Base-by-base conservation (phyloP, 768 basidiomycete species). In the Amanita muscaria region DNA sequence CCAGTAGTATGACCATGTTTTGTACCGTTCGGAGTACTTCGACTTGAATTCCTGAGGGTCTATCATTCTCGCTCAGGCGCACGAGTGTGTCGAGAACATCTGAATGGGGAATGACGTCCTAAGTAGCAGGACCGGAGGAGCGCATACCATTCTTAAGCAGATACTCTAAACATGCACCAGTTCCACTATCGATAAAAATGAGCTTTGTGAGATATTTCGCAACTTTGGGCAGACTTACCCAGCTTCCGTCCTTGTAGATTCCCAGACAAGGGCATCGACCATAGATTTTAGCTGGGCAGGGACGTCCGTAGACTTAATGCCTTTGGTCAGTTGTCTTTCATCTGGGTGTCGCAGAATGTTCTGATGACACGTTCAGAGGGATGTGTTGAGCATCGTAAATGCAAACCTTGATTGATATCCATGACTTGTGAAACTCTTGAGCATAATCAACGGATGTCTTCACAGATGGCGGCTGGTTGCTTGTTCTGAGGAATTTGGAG, bases 161-260 rank as follows among this genome's bases (percentile, higher is more conserved):
- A 60, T 90, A 93, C 62, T 97, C 93, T 40, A 96, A 64, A 57
- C 92, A 96, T 23, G 74, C 80, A 30, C 93, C 93, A 7, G 91
- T 92, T 10, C 75, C 80, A 48, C 92, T 93, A 51, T 51, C 18
- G 37, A 30, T 24, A 19, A n/a, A 23, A 16, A 19, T 8, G 33
- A 7, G 8, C 5, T 8, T 39, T 39, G 12, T 29, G n/a, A n/a
- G n/a, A 29, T 29, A 29, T n/a, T 36, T 9, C 15, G 18, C 11
- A 7, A 24, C 9, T 14, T 16, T 29, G 35, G 39, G 48, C 35
- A 38, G 37, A 73, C 84, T 53, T 63, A 94, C 90, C 87, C 88
- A 65, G 86, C 87, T 56, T 91, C 88, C n/a, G 74, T 76, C 49
- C 82, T 74, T 9, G 81, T 80, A 12, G 86, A 84, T 62, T 96